These are phyloP conservation scores for Calonectria henricotiae DNA, from an alignment of 2,329 filamentous ascomycete species.

Conservation along the genomic window DNA sequence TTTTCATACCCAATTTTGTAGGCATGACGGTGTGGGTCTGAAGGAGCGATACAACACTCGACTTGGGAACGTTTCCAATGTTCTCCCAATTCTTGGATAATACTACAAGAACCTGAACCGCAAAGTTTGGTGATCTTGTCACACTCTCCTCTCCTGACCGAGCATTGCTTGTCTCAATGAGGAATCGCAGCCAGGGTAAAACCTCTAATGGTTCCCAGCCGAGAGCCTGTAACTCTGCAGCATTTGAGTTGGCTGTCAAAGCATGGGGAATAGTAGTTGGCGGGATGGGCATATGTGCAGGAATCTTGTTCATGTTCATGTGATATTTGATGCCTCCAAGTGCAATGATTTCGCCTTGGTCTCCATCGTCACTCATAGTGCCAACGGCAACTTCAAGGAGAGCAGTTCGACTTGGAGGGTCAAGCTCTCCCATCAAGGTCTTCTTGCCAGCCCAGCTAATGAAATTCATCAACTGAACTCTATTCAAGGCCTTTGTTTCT, in stretches of 20 bases:
- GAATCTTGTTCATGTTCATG: conserved; percentile 83
- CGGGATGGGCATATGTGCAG: conserved; percentile 85
- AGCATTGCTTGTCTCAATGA: conserved; percentile 79
- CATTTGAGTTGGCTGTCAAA: conserved; percentile 81
- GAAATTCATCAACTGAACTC: conserved; percentile 85
- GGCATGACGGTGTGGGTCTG: conserved; percentile 84
- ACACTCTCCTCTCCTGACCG: conserved; percentile 78
- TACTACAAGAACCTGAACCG: conserved; percentile 82
- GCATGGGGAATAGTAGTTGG: conserved; percentile 86
- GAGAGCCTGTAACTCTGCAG: conserved; percentile 81
- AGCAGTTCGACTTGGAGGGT: conserved; percentile 76
- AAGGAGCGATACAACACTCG: conserved; percentile 76
- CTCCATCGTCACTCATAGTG: conserved; percentile 74
- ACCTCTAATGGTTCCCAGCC: conserved; percentile 91
- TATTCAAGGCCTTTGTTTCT: conserved; percentile 84
- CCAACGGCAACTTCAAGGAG: conserved; percentile 88
- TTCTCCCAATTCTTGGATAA: conserved; percentile 93
- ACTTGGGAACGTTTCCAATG: conserved; percentile 78
- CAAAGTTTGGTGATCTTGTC: conserved; percentile 80
- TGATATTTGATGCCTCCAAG: conserved; percentile 84
- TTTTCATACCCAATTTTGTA: conserved; percentile 91
- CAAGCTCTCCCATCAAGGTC: conserved; percentile 80
- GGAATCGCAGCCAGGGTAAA: conserved; percentile 86
- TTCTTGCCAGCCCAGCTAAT: conserved; percentile 87
- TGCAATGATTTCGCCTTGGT: conserved; percentile 81